A percentile compares a stretch with the other conserved stretches of the same genome.
These are phyloP conservation scores for Scenedesmus sp. DNA, from an alignment of 163 green algal species.

Conservation along the genomic window DNA sequence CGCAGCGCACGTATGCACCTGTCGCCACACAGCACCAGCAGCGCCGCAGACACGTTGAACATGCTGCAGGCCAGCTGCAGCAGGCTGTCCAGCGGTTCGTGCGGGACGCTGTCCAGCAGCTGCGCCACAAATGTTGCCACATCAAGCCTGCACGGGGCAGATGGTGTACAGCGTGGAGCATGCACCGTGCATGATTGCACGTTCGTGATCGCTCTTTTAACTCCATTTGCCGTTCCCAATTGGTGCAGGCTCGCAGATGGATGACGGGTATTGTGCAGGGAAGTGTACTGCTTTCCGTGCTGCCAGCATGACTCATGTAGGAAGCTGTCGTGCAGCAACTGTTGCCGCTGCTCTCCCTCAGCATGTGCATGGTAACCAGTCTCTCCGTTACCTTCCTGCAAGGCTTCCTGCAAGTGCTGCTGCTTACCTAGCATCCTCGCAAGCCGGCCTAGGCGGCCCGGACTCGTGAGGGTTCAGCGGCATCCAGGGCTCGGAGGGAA, in stretches of 20 bases:
- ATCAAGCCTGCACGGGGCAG: not conserved
- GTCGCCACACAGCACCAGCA: conserved; percentile 66
- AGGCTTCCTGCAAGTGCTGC: not conserved
- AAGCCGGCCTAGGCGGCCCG: not conserved
- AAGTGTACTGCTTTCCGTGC: too few relatives aligned
- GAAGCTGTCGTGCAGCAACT: too few relatives aligned
- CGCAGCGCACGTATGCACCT: conserved; percentile 60
- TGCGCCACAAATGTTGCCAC: not conserved
- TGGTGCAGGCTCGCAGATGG: too few relatives aligned
- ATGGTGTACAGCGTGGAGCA: not conserved
- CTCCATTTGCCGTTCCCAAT: too few relatives aligned
- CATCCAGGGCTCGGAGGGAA: not conserved
- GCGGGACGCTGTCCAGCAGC: not conserved
- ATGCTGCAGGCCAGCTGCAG: conserved; percentile 9
- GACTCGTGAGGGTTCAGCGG: not conserved
- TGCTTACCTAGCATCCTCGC: not conserved
- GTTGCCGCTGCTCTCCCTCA: too few relatives aligned
- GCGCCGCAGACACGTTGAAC: not conserved
- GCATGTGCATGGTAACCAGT: too few relatives aligned
- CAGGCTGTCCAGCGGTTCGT: not conserved
- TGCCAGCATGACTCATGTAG: too few relatives aligned
- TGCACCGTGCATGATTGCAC: too few relatives aligned
- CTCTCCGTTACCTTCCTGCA: too few relatives aligned
- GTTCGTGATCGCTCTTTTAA: too few relatives aligned
- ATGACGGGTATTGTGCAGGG: too few relatives aligned